phyloP scores from a whole-genome alignment of 2,329 filamentous ascomycete species.

The Sclerotinia subarctica region DNA sequence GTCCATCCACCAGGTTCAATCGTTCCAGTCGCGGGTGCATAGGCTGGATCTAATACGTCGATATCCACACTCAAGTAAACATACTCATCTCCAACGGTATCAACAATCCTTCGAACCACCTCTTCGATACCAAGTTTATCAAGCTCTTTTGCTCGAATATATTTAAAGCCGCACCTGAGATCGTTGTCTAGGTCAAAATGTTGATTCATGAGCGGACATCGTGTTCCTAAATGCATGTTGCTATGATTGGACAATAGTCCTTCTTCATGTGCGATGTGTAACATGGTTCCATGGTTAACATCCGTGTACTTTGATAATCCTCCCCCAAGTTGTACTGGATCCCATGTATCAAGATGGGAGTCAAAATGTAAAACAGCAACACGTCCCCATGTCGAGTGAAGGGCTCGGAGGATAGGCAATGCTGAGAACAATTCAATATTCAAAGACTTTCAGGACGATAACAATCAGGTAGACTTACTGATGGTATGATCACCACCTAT shows the following conservation, averaged over 20 bases:
- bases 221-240: conserved; percentile 37
- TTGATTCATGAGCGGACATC: conserved; percentile 31
- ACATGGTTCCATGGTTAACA: conserved; percentile 38
- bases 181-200: conserved; percentile 37
- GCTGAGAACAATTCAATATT: conserved; percentile 24
- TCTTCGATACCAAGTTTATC: conserved; percentile 34
- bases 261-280: conserved; percentile 39
- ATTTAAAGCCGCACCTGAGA: conserved; percentile 35
- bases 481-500: conserved; percentile 38
- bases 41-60: conserved; percentile 37
- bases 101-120: conserved; percentile 33
- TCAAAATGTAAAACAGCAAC: conserved; percentile 37
- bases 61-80: conserved; percentile 38
- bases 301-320: conserved; percentile 34
- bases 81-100: conserved; percentile 34
- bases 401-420: conserved; percentile 35
- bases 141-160: conserved; percentile 33
- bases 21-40: conserved; percentile 37
- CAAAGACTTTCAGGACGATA: neutral
- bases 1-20: conserved; percentile 39
- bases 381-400: conserved; percentile 35
- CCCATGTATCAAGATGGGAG: conserved; percentile 37
- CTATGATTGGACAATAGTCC: conserved; percentile 35
- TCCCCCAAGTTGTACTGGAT: conserved; percentile 35
- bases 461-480: conserved; percentile 24